Percentiles rank a stretch among this genome's conserved stretches.
Conservation (phyloP, 139 green algal genomes). For the Coccomyxa sp. region DNA sequence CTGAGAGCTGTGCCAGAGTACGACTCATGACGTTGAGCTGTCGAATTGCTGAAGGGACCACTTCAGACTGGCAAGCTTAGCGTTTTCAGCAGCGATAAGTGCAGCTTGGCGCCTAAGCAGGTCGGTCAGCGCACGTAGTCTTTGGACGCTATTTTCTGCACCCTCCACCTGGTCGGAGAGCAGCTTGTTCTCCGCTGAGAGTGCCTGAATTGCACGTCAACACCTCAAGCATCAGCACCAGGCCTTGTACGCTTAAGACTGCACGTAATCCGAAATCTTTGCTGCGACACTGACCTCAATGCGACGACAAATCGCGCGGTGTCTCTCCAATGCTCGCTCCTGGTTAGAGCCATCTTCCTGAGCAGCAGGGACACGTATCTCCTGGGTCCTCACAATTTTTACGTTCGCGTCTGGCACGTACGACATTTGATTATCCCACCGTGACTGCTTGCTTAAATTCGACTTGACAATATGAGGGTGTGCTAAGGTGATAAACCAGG, state of each 20-base stretch:
- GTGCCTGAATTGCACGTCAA: background rate
- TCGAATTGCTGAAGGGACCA: background rate
- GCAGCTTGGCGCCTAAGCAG: background rate
- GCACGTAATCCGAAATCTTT: background rate
- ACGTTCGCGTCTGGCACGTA: too few species aligned
- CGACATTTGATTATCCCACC: too few species aligned
- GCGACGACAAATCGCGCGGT: too few species aligned
- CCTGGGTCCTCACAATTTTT: too few species aligned
- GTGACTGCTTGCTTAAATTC: too few species aligned
- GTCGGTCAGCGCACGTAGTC: background rate
- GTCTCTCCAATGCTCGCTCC: background rate
- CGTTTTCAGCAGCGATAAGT: background rate
- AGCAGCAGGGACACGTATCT: too few species aligned
- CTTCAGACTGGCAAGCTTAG: background rate
- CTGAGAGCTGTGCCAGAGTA: background rate
- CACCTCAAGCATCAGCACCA: background rate
- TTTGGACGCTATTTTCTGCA: background rate
- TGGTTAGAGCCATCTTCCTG: background rate
- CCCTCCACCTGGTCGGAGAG: background rate
- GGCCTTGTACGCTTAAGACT: background rate
- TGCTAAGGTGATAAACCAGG: too few species aligned
- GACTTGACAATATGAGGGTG: too few species aligned
- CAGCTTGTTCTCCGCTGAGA: background rate
- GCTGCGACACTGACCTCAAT: background rate
- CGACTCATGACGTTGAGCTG: background rate